Conservation (phyloP, 768 basidiomycete species). For the Russula dissimulans region DNA sequence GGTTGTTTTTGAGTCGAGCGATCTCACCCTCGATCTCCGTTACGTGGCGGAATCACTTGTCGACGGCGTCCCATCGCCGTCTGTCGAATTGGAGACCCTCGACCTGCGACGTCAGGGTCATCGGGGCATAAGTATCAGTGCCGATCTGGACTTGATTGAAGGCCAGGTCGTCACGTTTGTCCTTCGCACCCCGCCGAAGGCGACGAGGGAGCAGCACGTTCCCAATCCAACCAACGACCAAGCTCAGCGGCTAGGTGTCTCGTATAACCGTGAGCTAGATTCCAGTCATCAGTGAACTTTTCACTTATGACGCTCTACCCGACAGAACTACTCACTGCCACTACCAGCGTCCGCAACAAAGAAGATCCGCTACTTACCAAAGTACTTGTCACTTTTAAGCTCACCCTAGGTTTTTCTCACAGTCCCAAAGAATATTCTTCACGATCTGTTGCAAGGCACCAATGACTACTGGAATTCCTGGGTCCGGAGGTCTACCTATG, state of each 20-base stretch:
- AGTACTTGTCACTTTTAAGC: constrained; percentile 26
- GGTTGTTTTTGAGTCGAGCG: constrained; percentile 50
- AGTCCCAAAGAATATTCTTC: constrained; percentile 41
- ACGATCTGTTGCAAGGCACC: constrained; percentile 55
- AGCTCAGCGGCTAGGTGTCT: constrained; percentile 38
- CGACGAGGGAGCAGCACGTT: constrained; percentile 20
- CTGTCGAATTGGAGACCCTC: constrained; percentile 47
- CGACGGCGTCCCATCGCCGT: constrained; percentile 42
- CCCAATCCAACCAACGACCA: constrained; percentile 31
- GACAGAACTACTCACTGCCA: constrained; percentile 36
- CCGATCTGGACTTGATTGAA: constrained; percentile 58
- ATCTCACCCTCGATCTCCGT: constrained; percentile 63
- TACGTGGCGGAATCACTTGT: constrained; percentile 55
- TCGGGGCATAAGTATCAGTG: constrained; percentile 54
- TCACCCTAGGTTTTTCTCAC: background rate
- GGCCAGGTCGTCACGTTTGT: constrained; percentile 90
- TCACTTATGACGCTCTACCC: background rate
- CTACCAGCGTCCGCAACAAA: constrained; percentile 37
- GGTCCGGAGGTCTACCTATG: constrained; percentile 84
- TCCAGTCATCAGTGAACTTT: background rate
- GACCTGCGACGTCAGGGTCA: constrained; percentile 68
- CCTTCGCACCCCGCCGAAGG: constrained; percentile 58
- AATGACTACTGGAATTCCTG: constrained; percentile 80
- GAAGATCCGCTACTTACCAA: constrained; percentile 70
- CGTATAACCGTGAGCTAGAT: constrained; percentile 32